Base-by-base conservation (phyloP, 345 rosid genomes). In the Citrus maxima region DNA sequence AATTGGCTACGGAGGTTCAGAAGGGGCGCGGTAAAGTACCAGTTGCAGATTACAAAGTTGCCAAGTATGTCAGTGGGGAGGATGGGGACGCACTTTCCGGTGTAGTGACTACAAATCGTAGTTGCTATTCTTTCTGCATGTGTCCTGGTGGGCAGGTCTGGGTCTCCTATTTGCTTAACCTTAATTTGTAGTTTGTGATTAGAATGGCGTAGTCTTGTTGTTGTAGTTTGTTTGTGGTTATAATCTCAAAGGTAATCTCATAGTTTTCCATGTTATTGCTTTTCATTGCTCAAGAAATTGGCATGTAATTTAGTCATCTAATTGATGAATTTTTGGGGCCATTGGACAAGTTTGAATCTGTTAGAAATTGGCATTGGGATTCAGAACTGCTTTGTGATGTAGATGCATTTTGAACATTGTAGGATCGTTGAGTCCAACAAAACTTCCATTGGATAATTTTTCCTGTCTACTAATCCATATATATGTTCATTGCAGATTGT, bases 61-160 rank as follows among this genome's bases (percentile, higher is more conserved):
- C 85, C 75, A 91, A 87, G 67, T 88, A 89, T 81, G 87, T 93
- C 70, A 78, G 82, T 74, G 80, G 80, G 3, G 74, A 85, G 76
- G 84, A 77, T 32, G 84, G 80, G 21, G 80, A 88, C 10, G 42
- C 82, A 14, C 61, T 86, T 5, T 65, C 80, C 67, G 77, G 77
- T 80, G 38, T 70, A 32, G 80, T 55, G 66, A 37, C 81, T 62
- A 74, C 74, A 71, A 82, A 55, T 80, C 93, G 89, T 77, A 90
- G 93, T 85, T 95, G 97, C 85, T 95, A 95, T 88, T 95, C 99
- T 82, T 95, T 95, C 83, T 95, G 99, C 90, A 93, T 95, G 99
- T 95, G 99, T 80, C 99, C 99, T 76, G 99, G 98, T 80, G 99
- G 99, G 65, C 98, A 95, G 98, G 98, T 93, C 84, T 73, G 67